Evolutionary conservation across 192 early-diverging fungal species (phyloP), one percentile per base, ranked within the genome.

Genomic region (Jimgerdemannia flammicorona): DNA sequence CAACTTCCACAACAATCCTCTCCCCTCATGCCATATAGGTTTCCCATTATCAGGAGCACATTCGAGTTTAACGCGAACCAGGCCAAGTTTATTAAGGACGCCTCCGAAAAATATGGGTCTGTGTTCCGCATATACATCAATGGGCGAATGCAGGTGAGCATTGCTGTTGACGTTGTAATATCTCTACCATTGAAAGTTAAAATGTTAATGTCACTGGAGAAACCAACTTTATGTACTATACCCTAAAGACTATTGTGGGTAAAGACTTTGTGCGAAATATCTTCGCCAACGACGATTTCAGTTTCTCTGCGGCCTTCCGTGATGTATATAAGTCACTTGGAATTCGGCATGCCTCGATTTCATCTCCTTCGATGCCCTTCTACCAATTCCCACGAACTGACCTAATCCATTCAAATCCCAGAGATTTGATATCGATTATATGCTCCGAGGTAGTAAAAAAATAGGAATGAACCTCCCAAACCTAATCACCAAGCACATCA

Each of bases 401-500:
- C 19, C n/a, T 68, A 17, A 17, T 68, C 20, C n/a, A 68, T 68
- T 68, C 7, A 4, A 6, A 9, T 68, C 4, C 40, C 67, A 54
- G 67, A 17, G 4, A 7, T 68, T 68, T 17, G 67, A 68, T 17
- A 4, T 68, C 4, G 20, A 40, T 40, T 4, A 4, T 68, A 68
- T 68, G 67, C 17, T 68, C n/a, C 64, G n/a, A 64, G 78, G 76
- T 64, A 69, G 43, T 39, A 68, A n/a, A 49, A 3, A 54, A 54
- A 7, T n/a, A n/a, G n/a, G n/a, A n/a, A n/a, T n/a, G n/a, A 63
- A 41, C 3, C 67, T 75, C 19, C 78, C 79, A 41, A 72, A 70
- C 66, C 8, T 82, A 9, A 69, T 85, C 11, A 44, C 77, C 8
- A 78, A 83, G 3, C 44, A 74, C 11, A 20, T 85, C 49, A 77